Base-by-base conservation (phyloP, 306 rosid species). In the Lagenaria siceraria region DNA sequence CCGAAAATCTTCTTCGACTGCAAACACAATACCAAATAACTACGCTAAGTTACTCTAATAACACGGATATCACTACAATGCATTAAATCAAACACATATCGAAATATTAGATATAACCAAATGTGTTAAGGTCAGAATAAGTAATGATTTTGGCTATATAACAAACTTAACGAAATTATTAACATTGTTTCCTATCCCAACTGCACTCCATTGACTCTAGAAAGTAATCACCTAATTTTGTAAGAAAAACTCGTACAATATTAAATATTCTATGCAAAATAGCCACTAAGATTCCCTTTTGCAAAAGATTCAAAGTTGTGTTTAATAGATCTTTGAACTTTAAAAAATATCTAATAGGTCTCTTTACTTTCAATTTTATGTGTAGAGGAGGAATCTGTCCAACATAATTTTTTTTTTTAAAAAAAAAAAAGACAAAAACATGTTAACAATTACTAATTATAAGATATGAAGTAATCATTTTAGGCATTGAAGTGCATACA, bases 1-100 rank as follows among this genome's bases (percentile, higher is more conserved):
- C 89, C 0, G 88, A 74, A 78, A 90, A 93, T 66, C 80, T 82
- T 79, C 85, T 90, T 78, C 90, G 93, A 82, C 98, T 93, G 88
- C 84, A 81, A 76, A 77, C 59, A 69, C 49, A 79, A 40, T 51
- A 22, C 53, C 52, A 72, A 56, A 60, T 74, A 24, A 76, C 65
- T 35, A 66, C 31, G 74, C 21, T 66, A 19, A 40, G 49, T 21
- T 10, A 66, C 15, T 10, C 9, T 11, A 10, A 66, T 38, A 66
- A 66, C 49, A 10, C 49, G 33, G 8, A 18, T n/a, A n/a, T 15
- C 17, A 4, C n/a, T 35, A 36, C 10, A 2, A 62, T 62, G 69
- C n/a, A 61, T 7, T 61, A 14, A 29, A 61, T 29, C 19, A 17
- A 31, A 15, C 33, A 31, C 22, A 9, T 17, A 17, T 31, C 7